Evolutionary conservation across 768 basidiomycete species (phyloP).

Genomic region (Suillus luteus): DNA sequence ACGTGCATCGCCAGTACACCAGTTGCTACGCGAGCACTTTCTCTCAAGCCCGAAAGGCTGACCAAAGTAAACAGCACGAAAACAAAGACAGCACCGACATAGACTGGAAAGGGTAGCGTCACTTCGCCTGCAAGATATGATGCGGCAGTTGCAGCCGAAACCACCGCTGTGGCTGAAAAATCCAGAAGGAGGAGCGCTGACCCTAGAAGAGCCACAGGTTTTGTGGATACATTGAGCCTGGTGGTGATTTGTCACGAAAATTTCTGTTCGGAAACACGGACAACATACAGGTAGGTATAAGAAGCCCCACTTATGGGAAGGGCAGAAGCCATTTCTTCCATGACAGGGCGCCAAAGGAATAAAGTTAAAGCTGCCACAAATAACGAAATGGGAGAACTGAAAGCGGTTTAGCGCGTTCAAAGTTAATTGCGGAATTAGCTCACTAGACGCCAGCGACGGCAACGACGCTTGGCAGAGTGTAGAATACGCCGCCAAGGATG

Average conservation of each 20-base stretch:
- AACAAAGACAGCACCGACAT: constrained; percentile 54
- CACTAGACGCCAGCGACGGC: constrained; percentile 65
- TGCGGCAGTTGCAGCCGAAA: constrained; percentile 73
- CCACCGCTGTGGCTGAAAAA: constrained; percentile 66
- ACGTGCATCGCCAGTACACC: constrained; percentile 63
- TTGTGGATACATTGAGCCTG: constrained; percentile 65
- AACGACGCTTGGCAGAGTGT: constrained; percentile 67
- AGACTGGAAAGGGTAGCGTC: constrained; percentile 54
- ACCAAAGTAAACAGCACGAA: constrained; percentile 54
- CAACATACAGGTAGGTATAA: constrained; percentile 63
- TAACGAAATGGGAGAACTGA: constrained; percentile 69
- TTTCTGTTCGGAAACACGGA: background rate
- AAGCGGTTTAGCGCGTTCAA: background rate
- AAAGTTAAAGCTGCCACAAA: constrained; percentile 61
- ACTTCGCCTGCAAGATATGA: constrained; percentile 70
- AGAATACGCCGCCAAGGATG: constrained; percentile 68
- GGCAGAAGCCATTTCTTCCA: constrained; percentile 72
- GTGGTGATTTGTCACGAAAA: constrained; percentile 2
- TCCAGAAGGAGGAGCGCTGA: constrained; percentile 72
- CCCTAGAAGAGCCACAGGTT: constrained; percentile 61
- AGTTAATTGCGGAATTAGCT: constrained; percentile 23
- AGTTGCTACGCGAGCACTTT: constrained; percentile 63
- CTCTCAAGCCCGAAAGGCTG: constrained; percentile 59
- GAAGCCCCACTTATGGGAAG: constrained; percentile 71
- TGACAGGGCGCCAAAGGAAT: constrained; percentile 73